These are phyloP conservation scores for Castanospermum australe DNA, from an alignment of 306 rosid genomes.

Conservation along the genomic window DNA sequence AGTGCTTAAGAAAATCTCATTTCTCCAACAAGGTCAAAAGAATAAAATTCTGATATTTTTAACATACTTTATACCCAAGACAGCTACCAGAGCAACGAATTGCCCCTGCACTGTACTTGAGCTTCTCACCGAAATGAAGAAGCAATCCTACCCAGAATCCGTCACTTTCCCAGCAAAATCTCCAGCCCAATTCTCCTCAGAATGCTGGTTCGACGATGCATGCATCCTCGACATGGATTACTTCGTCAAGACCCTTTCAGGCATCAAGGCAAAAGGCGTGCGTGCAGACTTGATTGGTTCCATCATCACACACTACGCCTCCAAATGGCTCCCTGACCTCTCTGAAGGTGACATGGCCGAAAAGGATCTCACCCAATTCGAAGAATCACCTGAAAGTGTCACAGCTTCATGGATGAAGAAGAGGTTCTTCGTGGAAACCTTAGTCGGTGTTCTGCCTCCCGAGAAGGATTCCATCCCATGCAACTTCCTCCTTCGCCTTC, in stretches of 20 bases:
- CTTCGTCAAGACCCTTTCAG: conserved; percentile 85
- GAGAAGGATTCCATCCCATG: conserved; percentile 87
- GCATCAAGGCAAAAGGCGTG: conserved; percentile 81
- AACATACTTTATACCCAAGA: neutral
- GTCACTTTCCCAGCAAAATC: conserved; percentile 41
- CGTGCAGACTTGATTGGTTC: conserved; percentile 80
- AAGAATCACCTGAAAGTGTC: conserved; percentile 57
- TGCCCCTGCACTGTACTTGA: conserved; percentile 11
- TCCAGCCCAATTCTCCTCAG: conserved; percentile 54
- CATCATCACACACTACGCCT: conserved; percentile 84
- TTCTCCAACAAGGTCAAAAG: conserved; percentile 7
- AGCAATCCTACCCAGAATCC: conserved; percentile 34
- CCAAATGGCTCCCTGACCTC: conserved; percentile 93
- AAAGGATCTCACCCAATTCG: conserved; percentile 32
- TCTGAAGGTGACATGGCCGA: conserved; percentile 31
- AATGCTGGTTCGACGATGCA: conserved; percentile 88
- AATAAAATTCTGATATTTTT: conserved; percentile 10
- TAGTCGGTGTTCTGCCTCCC: conserved; percentile 83
- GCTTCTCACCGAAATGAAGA: conserved; percentile 38
- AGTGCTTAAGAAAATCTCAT: conserved; percentile 20
- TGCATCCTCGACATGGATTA: conserved; percentile 91
- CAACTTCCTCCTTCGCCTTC: conserved; percentile 79
- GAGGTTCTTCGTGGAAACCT: conserved; percentile 88
- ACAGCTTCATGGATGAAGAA: conserved; percentile 87
- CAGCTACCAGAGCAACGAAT: conserved; percentile 3